Evolutionary conservation across 148 eudicot species (phyloP).

Genomic region (Gaultheria prostrata): DNA sequence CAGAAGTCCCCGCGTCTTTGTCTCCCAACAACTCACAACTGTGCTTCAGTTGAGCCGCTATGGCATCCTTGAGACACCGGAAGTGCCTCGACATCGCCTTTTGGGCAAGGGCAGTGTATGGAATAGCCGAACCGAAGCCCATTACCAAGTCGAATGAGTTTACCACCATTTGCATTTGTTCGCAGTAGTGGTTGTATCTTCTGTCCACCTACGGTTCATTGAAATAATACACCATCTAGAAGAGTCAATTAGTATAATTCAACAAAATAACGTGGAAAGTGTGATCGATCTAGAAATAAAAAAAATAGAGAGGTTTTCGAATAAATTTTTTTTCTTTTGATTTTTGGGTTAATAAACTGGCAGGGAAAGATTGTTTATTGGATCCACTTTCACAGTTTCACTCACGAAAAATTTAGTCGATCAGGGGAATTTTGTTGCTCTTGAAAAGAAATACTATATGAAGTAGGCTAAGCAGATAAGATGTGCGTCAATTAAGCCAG

Average conservation of each 20-base stretch:
- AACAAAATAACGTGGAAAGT: not conserved
- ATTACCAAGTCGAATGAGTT: slow-evolving; percentile 83
- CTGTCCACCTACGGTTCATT: slow-evolving; percentile 57
- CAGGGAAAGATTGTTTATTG: not conserved
- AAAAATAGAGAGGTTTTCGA: not conserved
- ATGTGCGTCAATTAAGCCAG: not conserved
- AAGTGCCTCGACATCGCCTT: slow-evolving; percentile 97
- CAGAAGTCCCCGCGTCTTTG: slow-evolving; percentile 68
- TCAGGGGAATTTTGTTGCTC: not conserved
- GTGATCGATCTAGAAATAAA: not conserved
- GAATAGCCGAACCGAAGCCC: slow-evolving; percentile 81
- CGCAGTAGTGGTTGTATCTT: slow-evolving; percentile 85
- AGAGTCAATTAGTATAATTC: not conserved
- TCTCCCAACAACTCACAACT: slow-evolving; percentile 82
- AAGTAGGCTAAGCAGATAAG: not conserved
- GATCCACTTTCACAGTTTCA: not conserved
- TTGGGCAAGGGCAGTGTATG: slow-evolving; percentile 83
- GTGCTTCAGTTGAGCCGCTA: slow-evolving; percentile 60
- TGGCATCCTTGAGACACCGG: slow-evolving; percentile 77
- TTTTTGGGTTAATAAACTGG: not conserved
- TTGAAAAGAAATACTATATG: not conserved
- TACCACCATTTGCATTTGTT: slow-evolving; percentile 97
- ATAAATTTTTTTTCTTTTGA: no score
- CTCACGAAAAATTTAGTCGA: not conserved
- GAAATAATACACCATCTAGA: not conserved